phyloP scores from a whole-genome alignment of 257 asterid species.

The Jacaranda mimosifolia region DNA sequence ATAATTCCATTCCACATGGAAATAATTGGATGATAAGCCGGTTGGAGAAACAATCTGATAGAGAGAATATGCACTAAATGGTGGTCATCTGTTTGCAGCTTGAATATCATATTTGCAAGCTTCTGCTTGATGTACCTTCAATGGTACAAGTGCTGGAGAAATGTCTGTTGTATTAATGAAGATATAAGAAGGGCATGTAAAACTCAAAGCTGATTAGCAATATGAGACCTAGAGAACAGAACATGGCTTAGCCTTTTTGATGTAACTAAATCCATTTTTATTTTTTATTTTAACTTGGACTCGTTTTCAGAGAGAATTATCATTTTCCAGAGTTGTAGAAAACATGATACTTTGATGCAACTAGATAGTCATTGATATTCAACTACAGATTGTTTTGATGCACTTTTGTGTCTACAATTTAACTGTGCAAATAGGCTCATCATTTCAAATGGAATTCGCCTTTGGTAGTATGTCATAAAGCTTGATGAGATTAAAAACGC shows the following conservation, averaged over 20 bases:
- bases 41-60: slow-evolving; percentile 5
- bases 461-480: not conserved
- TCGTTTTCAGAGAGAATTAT: slow-evolving; percentile 20
- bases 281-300: slow-evolving; percentile 4
- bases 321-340: slow-evolving; percentile 22
- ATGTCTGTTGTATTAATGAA: slow-evolving; percentile 15
- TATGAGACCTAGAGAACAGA: slow-evolving; percentile 19
- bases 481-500: not conserved
- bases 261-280: slow-evolving; percentile 26
- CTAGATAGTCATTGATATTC: not conserved
- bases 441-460: no score
- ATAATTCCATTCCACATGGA: slow-evolving; percentile 24
- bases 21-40: slow-evolving; percentile 27
- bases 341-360: slow-evolving; percentile 16
- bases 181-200: slow-evolving; percentile 20
- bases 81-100: not conserved
- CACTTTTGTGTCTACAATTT: not conserved
- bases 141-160: not conserved
- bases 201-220: slow-evolving; percentile 25
- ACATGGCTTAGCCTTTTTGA: slow-evolving; percentile 25
- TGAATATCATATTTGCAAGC: not conserved
- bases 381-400: not conserved
- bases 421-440: not conserved
- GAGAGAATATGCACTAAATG: slow-evolving; percentile 13
- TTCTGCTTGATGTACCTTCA: not conserved